Evolutionary conservation across 139 green algal species (phyloP).

Genomic region (Chlamydomonas incerta): DNA sequence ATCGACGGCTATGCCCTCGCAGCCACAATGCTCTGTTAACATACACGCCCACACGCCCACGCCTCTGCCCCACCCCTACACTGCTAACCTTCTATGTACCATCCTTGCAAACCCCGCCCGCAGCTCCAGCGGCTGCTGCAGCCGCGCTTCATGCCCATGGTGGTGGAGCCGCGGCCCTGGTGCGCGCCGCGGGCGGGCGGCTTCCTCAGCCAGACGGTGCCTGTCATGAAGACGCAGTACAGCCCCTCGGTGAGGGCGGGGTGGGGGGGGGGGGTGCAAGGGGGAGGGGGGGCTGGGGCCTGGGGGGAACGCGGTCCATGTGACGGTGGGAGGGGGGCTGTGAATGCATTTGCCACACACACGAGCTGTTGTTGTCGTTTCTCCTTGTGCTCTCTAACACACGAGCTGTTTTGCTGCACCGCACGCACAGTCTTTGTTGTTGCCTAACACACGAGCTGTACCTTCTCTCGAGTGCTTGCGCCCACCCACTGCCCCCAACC

Average conservation of each 20-base stretch:
- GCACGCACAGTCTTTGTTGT: too few species aligned
- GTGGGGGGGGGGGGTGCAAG: constrained; percentile 16
- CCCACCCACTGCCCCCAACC: not conserved
- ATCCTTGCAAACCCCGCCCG: too few species aligned
- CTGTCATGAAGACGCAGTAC: constrained; percentile 35
- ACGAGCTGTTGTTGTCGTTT: too few species aligned
- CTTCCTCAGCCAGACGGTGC: constrained; percentile 63
- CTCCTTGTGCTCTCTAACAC: too few species aligned
- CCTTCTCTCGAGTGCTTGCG: not conserved
- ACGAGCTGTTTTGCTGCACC: too few species aligned
- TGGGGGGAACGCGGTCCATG: constrained; percentile 47
- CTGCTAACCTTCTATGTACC: not conserved
- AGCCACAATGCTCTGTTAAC: too few species aligned
- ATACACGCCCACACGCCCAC: not conserved
- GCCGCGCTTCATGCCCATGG: constrained; percentile 68
- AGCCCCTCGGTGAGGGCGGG: not conserved
- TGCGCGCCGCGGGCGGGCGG: constrained; percentile 64
- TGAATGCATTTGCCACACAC: too few species aligned
- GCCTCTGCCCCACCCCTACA: not conserved
- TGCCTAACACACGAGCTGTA: too few species aligned
- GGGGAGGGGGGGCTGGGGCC: constrained; percentile 36
- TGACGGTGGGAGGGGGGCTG: too few species aligned
- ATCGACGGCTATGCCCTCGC: too few species aligned
- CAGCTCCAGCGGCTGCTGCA: constrained; percentile 17
- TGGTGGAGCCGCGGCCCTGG: constrained; percentile 85